Evolutionary conservation across 176 grass and related monocot species (phyloP).

Genomic region (Tillandsia fasciculata): DNA sequence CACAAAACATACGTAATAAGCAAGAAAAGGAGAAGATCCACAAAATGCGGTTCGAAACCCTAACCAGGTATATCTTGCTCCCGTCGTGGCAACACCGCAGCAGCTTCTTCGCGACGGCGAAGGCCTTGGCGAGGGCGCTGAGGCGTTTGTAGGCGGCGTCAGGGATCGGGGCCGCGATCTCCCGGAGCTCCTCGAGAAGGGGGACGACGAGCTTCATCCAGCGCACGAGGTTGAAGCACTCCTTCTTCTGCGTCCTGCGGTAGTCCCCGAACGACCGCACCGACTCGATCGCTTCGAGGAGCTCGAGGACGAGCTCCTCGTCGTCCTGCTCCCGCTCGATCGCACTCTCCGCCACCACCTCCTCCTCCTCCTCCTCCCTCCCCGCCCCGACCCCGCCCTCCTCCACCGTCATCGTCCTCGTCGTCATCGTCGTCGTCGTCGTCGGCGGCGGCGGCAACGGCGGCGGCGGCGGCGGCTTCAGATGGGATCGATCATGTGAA

Average conservation of each 20-base stretch:
- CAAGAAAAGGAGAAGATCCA: background rate
- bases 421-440: background rate
- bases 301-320: constrained; percentile 32
- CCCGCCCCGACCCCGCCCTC: background rate
- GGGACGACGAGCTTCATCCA: constrained; percentile 53
- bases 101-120: constrained; percentile 42
- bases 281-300: constrained; percentile 19
- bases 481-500: too few relatives aligned
- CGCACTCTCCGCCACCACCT: constrained; percentile 4
- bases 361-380: constrained; percentile 14
- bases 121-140: constrained; percentile 24
- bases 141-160: constrained; percentile 29
- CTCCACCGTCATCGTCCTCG: background rate
- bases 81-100: constrained; percentile 58
- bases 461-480: background rate
- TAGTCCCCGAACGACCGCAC: constrained; percentile 42
- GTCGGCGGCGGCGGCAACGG: background rate
- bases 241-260: constrained; percentile 51
- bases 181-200: constrained; percentile 46
- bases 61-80: constrained; percentile 65
- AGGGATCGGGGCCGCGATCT: constrained; percentile 28
- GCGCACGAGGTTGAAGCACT: constrained; percentile 41
- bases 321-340: constrained; percentile 23
- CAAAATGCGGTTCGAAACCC: background rate
- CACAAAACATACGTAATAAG: background rate